These are phyloP conservation scores for Aspergillus viridinutans DNA, from an alignment of 2,329 filamentous ascomycete genomes.

Conservation along the genomic window DNA sequence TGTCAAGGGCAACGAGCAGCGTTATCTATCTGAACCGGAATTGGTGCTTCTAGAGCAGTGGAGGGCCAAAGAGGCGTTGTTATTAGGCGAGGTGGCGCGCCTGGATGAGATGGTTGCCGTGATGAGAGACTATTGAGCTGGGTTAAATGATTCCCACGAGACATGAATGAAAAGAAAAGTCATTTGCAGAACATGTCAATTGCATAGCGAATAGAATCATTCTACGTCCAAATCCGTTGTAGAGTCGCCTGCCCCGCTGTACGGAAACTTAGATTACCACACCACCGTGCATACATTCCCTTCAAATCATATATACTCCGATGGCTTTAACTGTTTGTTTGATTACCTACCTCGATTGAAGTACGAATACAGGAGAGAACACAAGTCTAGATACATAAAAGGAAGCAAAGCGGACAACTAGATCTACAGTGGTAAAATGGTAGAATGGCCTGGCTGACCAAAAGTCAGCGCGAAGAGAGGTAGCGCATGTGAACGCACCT, in stretches of 20 bases:
- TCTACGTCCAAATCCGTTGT: background rate
- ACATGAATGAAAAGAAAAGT: background rate
- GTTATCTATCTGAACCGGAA: conserved; percentile 71
- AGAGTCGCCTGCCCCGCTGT: background rate
- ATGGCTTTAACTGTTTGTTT: background rate
- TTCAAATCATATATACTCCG: background rate
- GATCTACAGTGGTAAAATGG: background rate
- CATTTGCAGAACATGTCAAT: background rate
- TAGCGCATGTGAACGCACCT: background rate
- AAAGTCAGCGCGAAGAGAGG: background rate
- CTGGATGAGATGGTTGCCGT: conserved; percentile 82
- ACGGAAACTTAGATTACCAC: no score
- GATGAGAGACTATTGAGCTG: conserved; percentile 67
- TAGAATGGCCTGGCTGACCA: background rate
- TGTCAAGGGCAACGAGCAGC: conserved; percentile 77
- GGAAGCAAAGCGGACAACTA: background rate
- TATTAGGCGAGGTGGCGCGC: conserved; percentile 73
- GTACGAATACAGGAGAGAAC: background rate
- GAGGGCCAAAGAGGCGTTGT: conserved; percentile 60
- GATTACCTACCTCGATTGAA: background rate
- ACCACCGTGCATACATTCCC: background rate
- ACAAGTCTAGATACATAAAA: background rate
- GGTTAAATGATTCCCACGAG: background rate
- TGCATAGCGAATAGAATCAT: background rate
- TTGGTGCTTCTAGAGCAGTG: conserved; percentile 63